These are phyloP conservation scores for Rhododendron molle DNA, from an alignment of 148 eudicot species.

Conservation along the genomic window DNA sequence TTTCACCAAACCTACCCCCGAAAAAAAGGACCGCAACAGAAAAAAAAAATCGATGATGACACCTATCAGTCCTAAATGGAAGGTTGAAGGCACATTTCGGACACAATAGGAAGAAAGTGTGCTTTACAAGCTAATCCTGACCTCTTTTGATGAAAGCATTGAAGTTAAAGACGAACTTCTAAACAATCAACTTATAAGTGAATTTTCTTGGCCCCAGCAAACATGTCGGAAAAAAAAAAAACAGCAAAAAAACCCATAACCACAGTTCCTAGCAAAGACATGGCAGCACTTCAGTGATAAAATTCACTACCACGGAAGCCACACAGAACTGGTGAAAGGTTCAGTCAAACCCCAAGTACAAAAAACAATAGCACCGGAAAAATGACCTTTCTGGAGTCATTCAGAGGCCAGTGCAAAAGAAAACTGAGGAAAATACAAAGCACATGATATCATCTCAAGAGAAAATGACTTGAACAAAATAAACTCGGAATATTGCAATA, in stretches of 20 bases:
- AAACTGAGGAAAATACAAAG: neutral
- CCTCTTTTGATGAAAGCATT: neutral
- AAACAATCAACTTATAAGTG: neutral
- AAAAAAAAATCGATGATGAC: neutral
- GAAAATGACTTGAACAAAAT: neutral
- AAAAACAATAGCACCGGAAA: neutral
- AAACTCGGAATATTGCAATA: neutral
- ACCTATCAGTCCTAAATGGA: neutral
- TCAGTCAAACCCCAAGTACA: neutral
- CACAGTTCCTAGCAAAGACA: neutral
- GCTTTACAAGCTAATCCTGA: neutral
- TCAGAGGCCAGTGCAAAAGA: neutral
- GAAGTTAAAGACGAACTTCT: neutral
- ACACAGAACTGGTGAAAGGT: neutral
- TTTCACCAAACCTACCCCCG: neutral
- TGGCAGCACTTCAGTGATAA: neutral
- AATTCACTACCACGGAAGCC: neutral
- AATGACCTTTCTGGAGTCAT: neutral
- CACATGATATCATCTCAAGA: neutral
- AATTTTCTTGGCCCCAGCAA: neutral
- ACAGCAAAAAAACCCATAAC: neutral
- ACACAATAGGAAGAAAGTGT: neutral
- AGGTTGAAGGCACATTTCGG: neutral
- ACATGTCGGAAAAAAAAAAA: neutral
- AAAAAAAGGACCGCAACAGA: neutral